Base-by-base conservation (phyloP, 2,329 filamentous ascomycete genomes). In the Emmonsiellopsis sp. region DNA sequence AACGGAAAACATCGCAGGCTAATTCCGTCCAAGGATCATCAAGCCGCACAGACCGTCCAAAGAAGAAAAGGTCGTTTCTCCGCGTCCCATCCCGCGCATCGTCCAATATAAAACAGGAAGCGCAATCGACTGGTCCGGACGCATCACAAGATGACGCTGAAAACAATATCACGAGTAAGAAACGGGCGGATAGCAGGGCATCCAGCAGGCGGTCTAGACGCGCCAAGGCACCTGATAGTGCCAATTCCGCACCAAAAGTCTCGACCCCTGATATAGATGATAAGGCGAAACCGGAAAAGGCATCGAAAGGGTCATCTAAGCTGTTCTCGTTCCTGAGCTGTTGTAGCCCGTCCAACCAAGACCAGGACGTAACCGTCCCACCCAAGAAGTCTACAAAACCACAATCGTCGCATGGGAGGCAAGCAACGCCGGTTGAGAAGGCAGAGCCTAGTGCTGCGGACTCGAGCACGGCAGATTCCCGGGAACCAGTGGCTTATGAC, bases 161-260 rank as follows among this genome's bases (percentile, higher is more conserved):
- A 62, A 85, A 81, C 65, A 43, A 44, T 38, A 7, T 30, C 7
- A 35, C 38, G 34, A 46, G 10, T 7, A 42, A 37, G 32, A 20
- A 54, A 78, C 77, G 82, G 63, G 86, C 86, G 71, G 81, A 82
- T 62, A 88, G 84, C 70, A 78, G 81, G 57, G 82, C 81, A 61
- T 87, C 83, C 72, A 83, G 70, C 57, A 66, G 66, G 57, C 63
- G 67, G 54, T 70, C 70, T 53, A 71, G 68, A 59, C 67, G 66
- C 54, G 58, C 66, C 54, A 67, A 67, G 5, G 20, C 51, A 38
- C 65, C 67, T 53, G 63, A 68, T 37, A 60, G 62, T 45, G 60
- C 65, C 42, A 67, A 62, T 53, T 62, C 58, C 52, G 65, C 67
- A 50, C 59, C 67, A 16, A 70, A 69, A 48, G 55, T 58, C 48